Conservation (phyloP, 2,329 filamentous ascomycete species). For the Stachybotrys chartarum region DNA sequence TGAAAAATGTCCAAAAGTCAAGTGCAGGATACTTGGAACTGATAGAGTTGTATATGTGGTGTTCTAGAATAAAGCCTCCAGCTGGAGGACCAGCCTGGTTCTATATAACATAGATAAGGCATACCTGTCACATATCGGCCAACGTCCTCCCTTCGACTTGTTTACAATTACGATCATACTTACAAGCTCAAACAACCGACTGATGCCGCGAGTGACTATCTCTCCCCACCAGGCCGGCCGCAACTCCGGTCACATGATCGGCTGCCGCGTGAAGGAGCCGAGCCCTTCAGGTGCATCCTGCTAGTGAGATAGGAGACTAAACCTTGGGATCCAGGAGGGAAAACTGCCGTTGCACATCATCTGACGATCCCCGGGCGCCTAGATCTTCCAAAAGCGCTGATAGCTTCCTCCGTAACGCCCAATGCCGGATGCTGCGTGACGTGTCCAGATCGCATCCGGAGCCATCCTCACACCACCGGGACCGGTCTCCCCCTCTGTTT, state of each 20-base stretch:
- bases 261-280: not conserved
- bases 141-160: not conserved
- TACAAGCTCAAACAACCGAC: not conserved
- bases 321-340: not conserved
- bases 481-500: too few relatives aligned
- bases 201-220: not conserved
- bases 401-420: not conserved
- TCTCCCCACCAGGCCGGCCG: not conserved
- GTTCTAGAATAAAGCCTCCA: not conserved
- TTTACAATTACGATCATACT: not conserved
- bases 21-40: not conserved
- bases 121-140: too few relatives aligned
- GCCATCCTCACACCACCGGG: too few relatives aligned
- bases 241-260: slow-evolving; percentile 5
- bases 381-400: not conserved
- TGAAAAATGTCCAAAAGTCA: too few relatives aligned
- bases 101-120: not conserved
- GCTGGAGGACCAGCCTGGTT: not conserved
- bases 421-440: not conserved
- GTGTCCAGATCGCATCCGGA: not conserved
- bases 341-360: not conserved
- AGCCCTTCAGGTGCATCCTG: not conserved
- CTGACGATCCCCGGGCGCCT: not conserved
- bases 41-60: not conserved
- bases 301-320: too few relatives aligned